Conservation (phyloP, 2,329 filamentous ascomycete species). For the Trichoderma sp. region DNA sequence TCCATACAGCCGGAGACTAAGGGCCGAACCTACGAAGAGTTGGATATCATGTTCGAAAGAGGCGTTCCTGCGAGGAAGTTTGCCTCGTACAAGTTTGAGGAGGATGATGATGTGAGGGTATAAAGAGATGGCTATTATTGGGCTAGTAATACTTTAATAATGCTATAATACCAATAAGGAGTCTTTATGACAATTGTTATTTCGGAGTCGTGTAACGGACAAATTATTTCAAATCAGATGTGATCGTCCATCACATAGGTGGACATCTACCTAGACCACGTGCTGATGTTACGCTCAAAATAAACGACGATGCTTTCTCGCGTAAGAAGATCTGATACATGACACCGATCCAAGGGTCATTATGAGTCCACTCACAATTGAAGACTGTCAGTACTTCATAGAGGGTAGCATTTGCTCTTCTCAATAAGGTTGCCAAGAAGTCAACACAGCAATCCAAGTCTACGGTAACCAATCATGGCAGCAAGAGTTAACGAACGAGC, state of each 20-base stretch:
- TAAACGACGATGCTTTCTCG: not conserved
- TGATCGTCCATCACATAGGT: not conserved
- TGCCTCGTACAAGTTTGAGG: slow-evolving; percentile 22
- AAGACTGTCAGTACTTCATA: not conserved
- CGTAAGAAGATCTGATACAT: not conserved
- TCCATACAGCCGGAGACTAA: slow-evolving; percentile 48
- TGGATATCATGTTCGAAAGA: slow-evolving; percentile 36
- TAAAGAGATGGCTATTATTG: not conserved
- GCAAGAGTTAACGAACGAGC: not conserved
- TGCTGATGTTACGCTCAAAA: not conserved
- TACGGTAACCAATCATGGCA: not conserved
- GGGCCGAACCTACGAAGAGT: slow-evolving; percentile 45
- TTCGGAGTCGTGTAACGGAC: not conserved
- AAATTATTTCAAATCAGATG: not conserved
- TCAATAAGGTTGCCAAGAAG: not conserved
- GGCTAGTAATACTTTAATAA: not conserved
- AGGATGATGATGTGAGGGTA: not conserved
- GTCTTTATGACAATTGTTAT: not conserved
- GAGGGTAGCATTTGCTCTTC: not conserved
- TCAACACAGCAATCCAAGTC: not conserved
- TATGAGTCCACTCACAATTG: not conserved
- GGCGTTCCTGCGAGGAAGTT: slow-evolving; percentile 34
- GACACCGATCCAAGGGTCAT: not conserved
- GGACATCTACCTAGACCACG: not conserved
- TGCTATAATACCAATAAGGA: not conserved